phyloP scores from a whole-genome alignment of 73 alveolate species.

The Stentor roeselii region DNA sequence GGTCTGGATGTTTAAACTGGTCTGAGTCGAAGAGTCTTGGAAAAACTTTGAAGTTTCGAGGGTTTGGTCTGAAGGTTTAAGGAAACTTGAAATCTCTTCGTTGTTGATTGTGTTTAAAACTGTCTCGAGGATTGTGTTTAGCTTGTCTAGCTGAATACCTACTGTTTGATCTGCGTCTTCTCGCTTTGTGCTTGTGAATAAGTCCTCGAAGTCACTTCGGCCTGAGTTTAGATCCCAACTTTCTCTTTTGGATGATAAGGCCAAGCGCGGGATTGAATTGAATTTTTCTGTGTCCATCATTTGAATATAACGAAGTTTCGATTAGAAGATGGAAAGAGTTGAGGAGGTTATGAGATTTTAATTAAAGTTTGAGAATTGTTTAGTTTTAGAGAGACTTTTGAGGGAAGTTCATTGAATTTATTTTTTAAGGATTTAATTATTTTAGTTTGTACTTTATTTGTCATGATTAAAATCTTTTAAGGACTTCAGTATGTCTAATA shows the following conservation, averaged over 20 bases:
- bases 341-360: too few relatives aligned
- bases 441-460: too few relatives aligned
- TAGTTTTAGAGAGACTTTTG: too few relatives aligned
- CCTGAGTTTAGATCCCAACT: background rate
- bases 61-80: background rate
- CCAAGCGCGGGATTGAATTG: slow-evolving; percentile 1
- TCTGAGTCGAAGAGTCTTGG: background rate
- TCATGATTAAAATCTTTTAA: too few relatives aligned
- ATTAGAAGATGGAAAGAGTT: too few relatives aligned
- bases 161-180: background rate
- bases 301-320: too few relatives aligned
- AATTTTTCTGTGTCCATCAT: background rate
- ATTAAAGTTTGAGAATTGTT: too few relatives aligned
- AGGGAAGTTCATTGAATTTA: too few relatives aligned
- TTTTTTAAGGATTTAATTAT: too few relatives aligned
- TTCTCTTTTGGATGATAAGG: background rate
- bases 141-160: background rate
- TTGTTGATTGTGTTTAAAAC: background rate
- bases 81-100: background rate
- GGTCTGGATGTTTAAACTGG: background rate
- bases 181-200: background rate
- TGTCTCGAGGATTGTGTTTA: background rate
- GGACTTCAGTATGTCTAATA: too few relatives aligned
- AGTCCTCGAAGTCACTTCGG: background rate
- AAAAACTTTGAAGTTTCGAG: background rate